phyloP scores from a whole-genome alignment of 495 filamentous ascomycete genomes.

The Thermothielavioides terrestris region DNA sequence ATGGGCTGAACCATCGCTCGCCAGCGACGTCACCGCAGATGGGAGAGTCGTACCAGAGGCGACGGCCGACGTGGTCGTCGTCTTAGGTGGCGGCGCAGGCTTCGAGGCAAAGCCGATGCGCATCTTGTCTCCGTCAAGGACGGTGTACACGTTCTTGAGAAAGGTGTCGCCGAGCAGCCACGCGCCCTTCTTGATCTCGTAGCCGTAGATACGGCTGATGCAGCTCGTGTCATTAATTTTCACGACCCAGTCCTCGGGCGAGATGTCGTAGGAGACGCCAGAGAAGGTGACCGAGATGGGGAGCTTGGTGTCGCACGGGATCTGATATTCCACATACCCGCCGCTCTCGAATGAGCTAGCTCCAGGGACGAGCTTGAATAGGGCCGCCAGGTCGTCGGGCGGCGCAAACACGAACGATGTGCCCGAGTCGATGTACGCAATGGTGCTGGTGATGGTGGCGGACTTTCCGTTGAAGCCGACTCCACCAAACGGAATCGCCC shows the following conservation, averaged over 20 bases:
- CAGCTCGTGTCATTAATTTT: constrained; percentile 40
- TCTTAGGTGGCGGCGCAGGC: constrained; percentile 15
- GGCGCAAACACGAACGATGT: constrained; percentile 69
- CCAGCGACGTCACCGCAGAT: constrained; percentile 2
- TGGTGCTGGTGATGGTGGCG: constrained; percentile 40
- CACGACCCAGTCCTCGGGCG: constrained; percentile 62
- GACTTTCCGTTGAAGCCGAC: constrained; percentile 48
- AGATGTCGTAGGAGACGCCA: constrained; percentile 51
- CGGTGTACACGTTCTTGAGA: constrained; percentile 81
- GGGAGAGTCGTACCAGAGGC: constrained; percentile 10
- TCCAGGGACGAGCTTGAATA: constrained; percentile 60
- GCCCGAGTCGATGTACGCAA: constrained; percentile 72
- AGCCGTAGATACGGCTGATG: constrained; percentile 55
- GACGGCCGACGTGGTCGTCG: constrained; percentile 3
- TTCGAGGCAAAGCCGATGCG: constrained; percentile 44
- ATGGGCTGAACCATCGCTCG: background rate
- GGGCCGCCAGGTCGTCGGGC: constrained; percentile 48
- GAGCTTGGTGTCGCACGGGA: constrained; percentile 61
- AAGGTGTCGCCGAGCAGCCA: constrained; percentile 82
- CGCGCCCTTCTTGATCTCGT: constrained; percentile 32
- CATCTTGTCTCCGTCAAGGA: constrained; percentile 62
- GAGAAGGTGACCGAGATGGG: constrained; percentile 33
- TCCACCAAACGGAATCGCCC: constrained; percentile 63
- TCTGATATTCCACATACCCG: constrained; percentile 48
- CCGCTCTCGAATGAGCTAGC: constrained; percentile 25